Evolutionary conservation across 1,284 basidiomycete species (phyloP), one percentile per base, ranked within the genome.

Genomic region (Melampsora americana): DNA sequence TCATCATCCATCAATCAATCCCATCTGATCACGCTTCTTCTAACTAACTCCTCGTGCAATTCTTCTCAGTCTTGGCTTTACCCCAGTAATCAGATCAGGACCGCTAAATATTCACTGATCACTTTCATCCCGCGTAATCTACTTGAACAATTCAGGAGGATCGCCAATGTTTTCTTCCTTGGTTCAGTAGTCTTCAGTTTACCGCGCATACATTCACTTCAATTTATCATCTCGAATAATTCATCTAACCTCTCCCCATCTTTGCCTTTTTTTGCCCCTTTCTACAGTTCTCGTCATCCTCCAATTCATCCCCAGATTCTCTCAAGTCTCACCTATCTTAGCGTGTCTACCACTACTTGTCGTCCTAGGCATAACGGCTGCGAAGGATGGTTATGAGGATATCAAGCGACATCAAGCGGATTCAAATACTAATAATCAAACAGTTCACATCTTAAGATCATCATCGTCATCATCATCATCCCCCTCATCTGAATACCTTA

Each of bases 361-460:
- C 81, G 92, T 99, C 46, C 85, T 99, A 53, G 86, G 85, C 39
- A 91, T 99, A 80, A 96, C 95, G 0, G 94, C 89, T 0, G 79
- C 90, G 79, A 99, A 99, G 85, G 96, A 99, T 84, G 95, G 88
- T 0, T 99, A 97, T 83, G 96, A 99, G 84, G 96, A 99, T 83
- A 85, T 95, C 80, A 96, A 97, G 83, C 90, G 96, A 5, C 96
- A 99, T 83, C 93, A 98, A 84, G 92, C 93, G 0, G 96, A 99
- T 84, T 88, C 89, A 35, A 85, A 84, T 68, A 90, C 97, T 79
- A 99, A 99, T 83, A 60, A 42, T 16, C 74, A 77, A 69, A 28
- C 48, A 1, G 50, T 69, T 68, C 77, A 79, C n/a, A 79, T 79
- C 59, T 66, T 71, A 32, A 77, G 79, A 18, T 18, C 26, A 69